These are phyloP conservation scores for Chaetoceros tenuissimus DNA, from an alignment of 108 stramenopile species.

Conservation along the genomic window DNA sequence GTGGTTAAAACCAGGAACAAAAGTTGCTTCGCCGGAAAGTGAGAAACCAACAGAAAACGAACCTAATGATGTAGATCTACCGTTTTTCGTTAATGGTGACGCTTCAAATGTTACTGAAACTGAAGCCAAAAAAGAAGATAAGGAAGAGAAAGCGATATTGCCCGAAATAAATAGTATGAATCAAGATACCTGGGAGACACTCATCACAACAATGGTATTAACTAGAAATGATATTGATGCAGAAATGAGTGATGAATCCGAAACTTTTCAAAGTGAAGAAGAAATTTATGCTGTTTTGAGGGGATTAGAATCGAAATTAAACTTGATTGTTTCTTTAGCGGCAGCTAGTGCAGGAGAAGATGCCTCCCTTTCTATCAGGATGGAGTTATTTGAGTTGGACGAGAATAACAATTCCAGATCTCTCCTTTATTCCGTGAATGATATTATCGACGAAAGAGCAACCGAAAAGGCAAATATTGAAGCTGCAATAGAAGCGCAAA, in stretches of 20 bases:
- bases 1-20: conserved; percentile 42
- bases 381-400: conserved; percentile 25
- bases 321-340: conserved; percentile 17
- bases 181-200: conserved; percentile 19
- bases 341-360: conserved; percentile 17
- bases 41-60: background rate
- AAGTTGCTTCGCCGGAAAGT: conserved; percentile 6
- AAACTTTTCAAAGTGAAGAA: conserved; percentile 23
- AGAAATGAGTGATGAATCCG: conserved; percentile 21
- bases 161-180: conserved; percentile 11
- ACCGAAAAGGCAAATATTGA: background rate
- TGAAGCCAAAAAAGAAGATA: no score
- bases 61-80: background rate
- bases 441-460: background rate
- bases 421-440: background rate
- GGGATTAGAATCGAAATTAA: conserved; percentile 23
- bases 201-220: conserved; percentile 46
- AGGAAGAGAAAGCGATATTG: conserved; percentile 19
- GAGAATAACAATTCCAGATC: conserved; percentile 12
- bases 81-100: conserved; percentile 1
- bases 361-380: conserved; percentile 20
- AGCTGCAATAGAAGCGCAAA: no score
- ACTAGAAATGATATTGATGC: conserved; percentile 36
- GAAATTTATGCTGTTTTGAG: conserved; percentile 21
- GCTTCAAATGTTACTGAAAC: background rate